Evolutionary conservation across 1,284 basidiomycete genomes (phyloP), one percentile per base, ranked within the genome.

Genomic region (Lignosus rhinocerotis): DNA sequence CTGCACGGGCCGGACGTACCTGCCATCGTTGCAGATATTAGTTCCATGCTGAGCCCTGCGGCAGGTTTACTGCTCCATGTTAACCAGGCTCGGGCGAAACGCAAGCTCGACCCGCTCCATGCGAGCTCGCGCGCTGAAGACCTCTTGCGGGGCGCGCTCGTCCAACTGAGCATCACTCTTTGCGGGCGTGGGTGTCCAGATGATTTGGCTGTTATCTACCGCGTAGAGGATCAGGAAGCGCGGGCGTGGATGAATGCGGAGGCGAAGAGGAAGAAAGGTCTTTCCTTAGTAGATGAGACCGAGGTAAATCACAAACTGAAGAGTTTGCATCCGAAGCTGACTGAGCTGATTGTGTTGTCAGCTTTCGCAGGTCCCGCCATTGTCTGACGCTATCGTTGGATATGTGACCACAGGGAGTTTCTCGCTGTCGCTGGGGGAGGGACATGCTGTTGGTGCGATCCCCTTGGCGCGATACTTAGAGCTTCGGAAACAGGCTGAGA

Each of bases 361-460:
- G 84, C 72, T 85, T 3, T 80, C 79, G 9, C 75, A 80, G 55
- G 63, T 69, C 10, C 66, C 72, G 11, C 74, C 82, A 10, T 66
- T 73, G 3, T 65, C 76, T 41, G 73, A 75, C 1, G 67, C 74
- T 0, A 78, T 91, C 19, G 83, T 95, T 49, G 94, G 94, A 0
- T 92, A 90, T 66, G 80, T 94, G 6, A 90, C 91, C 0, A 87
- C 88, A 0, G 93, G 93, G 1, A 87, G 87, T 61, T 89, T 84
- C 68, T 94, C 92, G 0, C 78, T 96, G 2, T 82, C 86, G 0
- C 79, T 86, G 19, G 93, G 94, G 0, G 74, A 81, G 53, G 92
- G 91, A 0, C 84, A 85, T 66, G 93, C 84, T 0, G 79, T 95
- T 8, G 94, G 86, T 5, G 84, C 85, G 0, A 74, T 96, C 10